Percentiles rank a stretch among this genome's conserved stretches.
Evolutionary conservation across 257 asterid genomes (phyloP).

Genomic region (Petrea volubilis): DNA sequence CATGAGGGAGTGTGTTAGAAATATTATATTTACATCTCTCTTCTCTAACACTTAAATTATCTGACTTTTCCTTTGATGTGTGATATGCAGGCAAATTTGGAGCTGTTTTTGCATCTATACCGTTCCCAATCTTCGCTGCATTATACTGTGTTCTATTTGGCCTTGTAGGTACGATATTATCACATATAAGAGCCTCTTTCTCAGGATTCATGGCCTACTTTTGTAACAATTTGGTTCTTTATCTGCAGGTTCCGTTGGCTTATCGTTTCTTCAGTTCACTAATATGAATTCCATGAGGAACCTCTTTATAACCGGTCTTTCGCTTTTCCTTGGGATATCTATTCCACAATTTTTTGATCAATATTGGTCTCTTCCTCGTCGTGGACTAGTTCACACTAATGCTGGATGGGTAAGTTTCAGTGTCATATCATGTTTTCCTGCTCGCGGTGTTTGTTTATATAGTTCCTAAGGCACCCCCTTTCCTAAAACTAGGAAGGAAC

Average conservation of each 20-base stretch:
- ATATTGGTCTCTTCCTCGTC: constrained; percentile 63
- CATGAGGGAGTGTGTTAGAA: too few relatives aligned
- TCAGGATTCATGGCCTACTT: background rate
- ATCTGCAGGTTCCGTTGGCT: constrained; percentile 86
- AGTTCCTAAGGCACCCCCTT: too few relatives aligned
- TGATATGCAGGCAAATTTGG: constrained; percentile 86
- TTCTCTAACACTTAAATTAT: too few relatives aligned
- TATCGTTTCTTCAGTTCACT: constrained; percentile 96
- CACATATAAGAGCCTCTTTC: background rate
- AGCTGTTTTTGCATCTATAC: constrained; percentile 98
- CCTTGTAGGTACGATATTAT: constrained; percentile 76
- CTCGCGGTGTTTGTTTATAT: too few relatives aligned
- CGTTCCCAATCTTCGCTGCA: constrained; percentile 89
- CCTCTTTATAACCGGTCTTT: constrained; percentile 87
- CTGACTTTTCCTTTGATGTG: too few relatives aligned
- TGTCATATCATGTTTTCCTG: background rate
- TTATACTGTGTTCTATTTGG: constrained; percentile 90
- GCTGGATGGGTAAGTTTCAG: constrained; percentile 89
- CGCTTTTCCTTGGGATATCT: constrained; percentile 94
- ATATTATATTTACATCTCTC: too few relatives aligned
- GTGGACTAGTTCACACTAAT: constrained; percentile 80
- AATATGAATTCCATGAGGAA: constrained; percentile 99
- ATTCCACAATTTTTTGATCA: constrained; percentile 83
- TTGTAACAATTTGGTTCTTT: background rate
- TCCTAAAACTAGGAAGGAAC: too few relatives aligned